Conservation (phyloP, 257 asterid genomes). For the Scutellaria galericulata region DNA sequence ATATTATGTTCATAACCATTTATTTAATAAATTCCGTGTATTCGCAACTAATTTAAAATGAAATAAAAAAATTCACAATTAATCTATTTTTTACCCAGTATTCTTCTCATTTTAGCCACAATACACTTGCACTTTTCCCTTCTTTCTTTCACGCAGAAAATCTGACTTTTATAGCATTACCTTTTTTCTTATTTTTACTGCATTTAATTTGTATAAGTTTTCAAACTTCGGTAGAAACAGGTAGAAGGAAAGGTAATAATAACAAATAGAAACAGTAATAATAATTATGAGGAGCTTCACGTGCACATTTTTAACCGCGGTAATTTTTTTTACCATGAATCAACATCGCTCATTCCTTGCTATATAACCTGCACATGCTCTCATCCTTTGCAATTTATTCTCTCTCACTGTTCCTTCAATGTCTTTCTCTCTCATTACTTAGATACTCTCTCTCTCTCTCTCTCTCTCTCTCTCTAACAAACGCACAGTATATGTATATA, state of each 20-base stretch:
- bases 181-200: too few species aligned
- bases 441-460: slow-evolving; percentile 17
- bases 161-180: too few species aligned
- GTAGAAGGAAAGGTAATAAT: not conserved
- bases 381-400: slow-evolving; percentile 11
- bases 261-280: not conserved
- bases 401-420: not conserved
- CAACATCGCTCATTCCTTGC: not conserved
- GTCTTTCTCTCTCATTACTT: slow-evolving; percentile 14
- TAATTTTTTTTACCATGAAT: not conserved
- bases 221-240: too few species aligned
- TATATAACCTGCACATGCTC: slow-evolving; percentile 34
- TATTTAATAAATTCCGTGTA: too few species aligned
- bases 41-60: too few species aligned
- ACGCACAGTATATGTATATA: not conserved
- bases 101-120: too few species aligned
- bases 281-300: not conserved
- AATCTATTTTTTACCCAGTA: too few species aligned
- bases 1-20: too few species aligned
- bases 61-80: too few species aligned
- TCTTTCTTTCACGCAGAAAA: too few species aligned
- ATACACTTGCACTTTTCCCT: too few species aligned
- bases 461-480: not conserved
- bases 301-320: slow-evolving; percentile 32
- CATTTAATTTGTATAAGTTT: too few species aligned